These are phyloP conservation scores for Cyberlindnera nakhonratchasimensis DNA, from an alignment of 805 yeast genomes.

Conservation along the genomic window DNA sequence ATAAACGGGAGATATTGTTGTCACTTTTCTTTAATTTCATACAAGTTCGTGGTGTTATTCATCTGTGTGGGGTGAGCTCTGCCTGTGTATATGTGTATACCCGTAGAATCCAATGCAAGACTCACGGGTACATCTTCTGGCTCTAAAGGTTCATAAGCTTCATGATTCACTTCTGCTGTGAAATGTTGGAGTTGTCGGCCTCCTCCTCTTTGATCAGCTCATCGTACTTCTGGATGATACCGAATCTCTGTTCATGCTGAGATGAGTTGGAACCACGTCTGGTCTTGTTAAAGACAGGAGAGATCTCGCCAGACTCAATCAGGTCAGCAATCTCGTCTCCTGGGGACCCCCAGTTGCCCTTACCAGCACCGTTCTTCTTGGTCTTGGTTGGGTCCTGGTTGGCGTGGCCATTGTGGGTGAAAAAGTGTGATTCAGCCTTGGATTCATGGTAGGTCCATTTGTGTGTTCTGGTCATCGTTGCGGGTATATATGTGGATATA, in stretches of 20 bases:
- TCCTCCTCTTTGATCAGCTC: slow-evolving; percentile 20
- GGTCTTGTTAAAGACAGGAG: slow-evolving; percentile 42
- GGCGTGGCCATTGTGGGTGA: slow-evolving; percentile 69
- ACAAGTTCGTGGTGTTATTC: too few species aligned
- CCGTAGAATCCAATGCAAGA: too few species aligned
- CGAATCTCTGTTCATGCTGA: slow-evolving; percentile 39
- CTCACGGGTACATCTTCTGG: too few species aligned
- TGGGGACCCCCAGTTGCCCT: slow-evolving; percentile 80
- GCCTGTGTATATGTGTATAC: too few species aligned
- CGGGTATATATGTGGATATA: too few species aligned
- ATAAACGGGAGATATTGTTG: too few species aligned
- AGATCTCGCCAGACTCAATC: slow-evolving; percentile 54
- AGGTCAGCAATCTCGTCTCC: slow-evolving; percentile 75
- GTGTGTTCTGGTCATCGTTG: slow-evolving; percentile 68
- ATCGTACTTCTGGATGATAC: slow-evolving; percentile 27
- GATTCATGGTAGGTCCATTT: slow-evolving; percentile 69
- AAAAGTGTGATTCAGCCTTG: slow-evolving; percentile 61
- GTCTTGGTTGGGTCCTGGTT: slow-evolving; percentile 71
- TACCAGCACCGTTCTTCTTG: slow-evolving; percentile 84
- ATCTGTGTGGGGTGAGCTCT: too few species aligned
- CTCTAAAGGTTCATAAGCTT: too few species aligned
- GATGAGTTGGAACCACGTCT: slow-evolving; percentile 51
- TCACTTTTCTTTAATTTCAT: too few species aligned
- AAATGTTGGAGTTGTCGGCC: slow-evolving; percentile 1
- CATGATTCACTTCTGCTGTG: neutral